A percentile compares a stretch with the other conserved stretches of the same genome.
phyloP scores from a whole-genome alignment of 495 filamentous ascomycete genomes.

The Tricharina praecox region DNA sequence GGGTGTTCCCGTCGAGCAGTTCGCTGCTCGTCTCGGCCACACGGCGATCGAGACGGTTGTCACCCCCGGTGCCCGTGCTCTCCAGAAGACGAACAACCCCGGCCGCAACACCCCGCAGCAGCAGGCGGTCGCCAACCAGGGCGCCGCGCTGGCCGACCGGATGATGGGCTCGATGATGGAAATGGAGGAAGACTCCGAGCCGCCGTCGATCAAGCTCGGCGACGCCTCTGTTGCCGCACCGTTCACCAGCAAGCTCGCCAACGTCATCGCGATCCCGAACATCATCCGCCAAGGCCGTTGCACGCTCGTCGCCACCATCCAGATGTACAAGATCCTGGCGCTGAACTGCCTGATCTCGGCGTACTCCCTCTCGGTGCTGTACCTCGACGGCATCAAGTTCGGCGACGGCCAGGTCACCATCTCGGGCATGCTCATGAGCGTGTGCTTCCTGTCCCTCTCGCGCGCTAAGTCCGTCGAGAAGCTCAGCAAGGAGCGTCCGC shows the following conservation, averaged over 20 bases:
- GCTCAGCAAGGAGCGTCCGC: constrained; percentile 89
- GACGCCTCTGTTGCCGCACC: constrained; percentile 94
- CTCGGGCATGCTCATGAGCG: constrained; percentile 98
- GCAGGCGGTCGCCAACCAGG: constrained; percentile 47
- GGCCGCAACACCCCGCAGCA: constrained; percentile 35
- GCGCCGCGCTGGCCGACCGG: constrained; percentile 68
- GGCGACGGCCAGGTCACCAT: constrained; percentile 97
- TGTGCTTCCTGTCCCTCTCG: constrained; percentile 95
- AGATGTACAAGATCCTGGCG: constrained; percentile 99
- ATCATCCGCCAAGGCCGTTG: constrained; percentile 96
- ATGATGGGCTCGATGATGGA: constrained; percentile 82
- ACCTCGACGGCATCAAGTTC: constrained; percentile 98
- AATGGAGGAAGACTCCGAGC: constrained; percentile 73
- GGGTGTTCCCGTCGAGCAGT: constrained; percentile 34
- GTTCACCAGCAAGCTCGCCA: constrained; percentile 93
- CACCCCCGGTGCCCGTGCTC: constrained; percentile 50
- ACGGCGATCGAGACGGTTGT: constrained; percentile 49
- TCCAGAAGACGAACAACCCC: too few relatives aligned
- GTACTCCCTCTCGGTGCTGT: constrained; percentile 91
- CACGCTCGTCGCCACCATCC: constrained; percentile 92
- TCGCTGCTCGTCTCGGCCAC: constrained; percentile 28
- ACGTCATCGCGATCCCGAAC: constrained; percentile 93
- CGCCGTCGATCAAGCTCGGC: constrained; percentile 89
- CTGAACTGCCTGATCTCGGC: constrained; percentile 97
- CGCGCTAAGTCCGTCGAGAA: constrained; percentile 88